Conservation (phyloP, 2,329 filamentous ascomycete species). For the Bipolaris cookei region DNA sequence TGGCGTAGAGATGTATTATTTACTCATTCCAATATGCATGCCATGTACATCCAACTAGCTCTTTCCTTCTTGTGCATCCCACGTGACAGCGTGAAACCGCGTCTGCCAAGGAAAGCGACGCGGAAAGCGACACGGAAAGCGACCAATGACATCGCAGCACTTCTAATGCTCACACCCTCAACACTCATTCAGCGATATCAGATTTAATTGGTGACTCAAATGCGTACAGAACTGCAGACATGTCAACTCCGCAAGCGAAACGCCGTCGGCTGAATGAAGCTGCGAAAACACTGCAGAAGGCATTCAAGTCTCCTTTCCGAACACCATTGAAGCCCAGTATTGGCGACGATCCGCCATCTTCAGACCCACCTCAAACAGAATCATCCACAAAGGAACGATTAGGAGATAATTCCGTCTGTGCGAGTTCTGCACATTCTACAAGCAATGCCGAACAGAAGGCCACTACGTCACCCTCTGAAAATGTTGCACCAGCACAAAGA, state of each 20-base stretch:
- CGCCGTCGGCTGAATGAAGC: slow-evolving; percentile 67
- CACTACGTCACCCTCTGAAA: not conserved
- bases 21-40: not conserved
- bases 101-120: slow-evolving; percentile 2
- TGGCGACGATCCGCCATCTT: slow-evolving; percentile 33
- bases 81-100: slow-evolving; percentile 16
- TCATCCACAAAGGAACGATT: slow-evolving; percentile 3
- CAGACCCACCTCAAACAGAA: slow-evolving; percentile 30
- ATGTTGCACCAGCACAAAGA: slow-evolving; percentile 2
- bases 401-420: not conserved
- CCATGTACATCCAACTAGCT: not conserved
- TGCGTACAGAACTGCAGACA: slow-evolving; percentile 32
- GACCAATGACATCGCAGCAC: slow-evolving; percentile 9
- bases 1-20: too few relatives aligned
- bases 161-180: not conserved
- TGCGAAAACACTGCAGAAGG: slow-evolving; percentile 67
- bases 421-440: not conserved
- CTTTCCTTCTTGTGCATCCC: not conserved
- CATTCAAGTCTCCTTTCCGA: slow-evolving; percentile 74
- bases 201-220: slow-evolving; percentile 2
- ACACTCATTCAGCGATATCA: not conserved
- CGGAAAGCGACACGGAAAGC: slow-evolving; percentile 4
- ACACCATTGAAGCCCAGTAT: slow-evolving; percentile 47
- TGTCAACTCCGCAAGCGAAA: slow-evolving; percentile 64
- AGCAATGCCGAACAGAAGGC: not conserved